These are phyloP conservation scores for Yamadazyma triangularis DNA, from an alignment of 1,139 yeast genomes.

Conservation along the genomic window DNA sequence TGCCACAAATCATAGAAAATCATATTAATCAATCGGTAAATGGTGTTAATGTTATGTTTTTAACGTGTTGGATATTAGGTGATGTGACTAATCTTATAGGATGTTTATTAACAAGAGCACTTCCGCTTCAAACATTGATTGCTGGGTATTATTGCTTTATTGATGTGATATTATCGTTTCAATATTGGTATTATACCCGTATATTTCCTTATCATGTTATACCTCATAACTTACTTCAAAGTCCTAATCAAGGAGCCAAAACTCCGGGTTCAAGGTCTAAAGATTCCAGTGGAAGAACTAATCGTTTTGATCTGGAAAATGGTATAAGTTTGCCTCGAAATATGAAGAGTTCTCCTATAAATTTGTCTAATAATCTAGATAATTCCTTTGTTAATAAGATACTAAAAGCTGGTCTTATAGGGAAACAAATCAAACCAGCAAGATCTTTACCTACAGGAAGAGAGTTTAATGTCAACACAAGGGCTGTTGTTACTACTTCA, in stretches of 20 bases:
- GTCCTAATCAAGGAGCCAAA: conserved; percentile 13
- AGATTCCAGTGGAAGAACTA: conserved; percentile 4
- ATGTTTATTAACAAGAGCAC: conserved; percentile 67
- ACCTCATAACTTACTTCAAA: conserved; percentile 21
- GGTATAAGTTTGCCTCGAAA: neutral
- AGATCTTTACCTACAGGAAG: conserved; percentile 6
- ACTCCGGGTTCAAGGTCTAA: too few relatives aligned
- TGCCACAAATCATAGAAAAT: conserved; percentile 79
- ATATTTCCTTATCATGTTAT: conserved; percentile 19
- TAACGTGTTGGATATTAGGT: conserved; percentile 73
- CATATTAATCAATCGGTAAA: conserved; percentile 71
- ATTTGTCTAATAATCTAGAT: conserved; percentile 1
- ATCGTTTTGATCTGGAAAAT: conserved; percentile 7
- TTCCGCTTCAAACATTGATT: conserved; percentile 68
- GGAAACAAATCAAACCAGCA: conserved; percentile 5
- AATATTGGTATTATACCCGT: conserved; percentile 30
- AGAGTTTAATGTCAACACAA: neutral
- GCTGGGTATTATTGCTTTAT: conserved; percentile 69
- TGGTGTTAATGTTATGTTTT: conserved; percentile 71
- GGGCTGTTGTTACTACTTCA: neutral
- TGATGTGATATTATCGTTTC: conserved; percentile 67
- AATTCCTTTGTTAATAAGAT: conserved; percentile 5
- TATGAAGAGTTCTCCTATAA: neutral
- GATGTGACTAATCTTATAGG: conserved; percentile 77
- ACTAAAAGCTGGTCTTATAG: conserved; percentile 8